Percentiles rank a stretch among this genome's conserved stretches.
Conservation (phyloP, 345 rosid genomes). For the Lepidium aucheri region DNA sequence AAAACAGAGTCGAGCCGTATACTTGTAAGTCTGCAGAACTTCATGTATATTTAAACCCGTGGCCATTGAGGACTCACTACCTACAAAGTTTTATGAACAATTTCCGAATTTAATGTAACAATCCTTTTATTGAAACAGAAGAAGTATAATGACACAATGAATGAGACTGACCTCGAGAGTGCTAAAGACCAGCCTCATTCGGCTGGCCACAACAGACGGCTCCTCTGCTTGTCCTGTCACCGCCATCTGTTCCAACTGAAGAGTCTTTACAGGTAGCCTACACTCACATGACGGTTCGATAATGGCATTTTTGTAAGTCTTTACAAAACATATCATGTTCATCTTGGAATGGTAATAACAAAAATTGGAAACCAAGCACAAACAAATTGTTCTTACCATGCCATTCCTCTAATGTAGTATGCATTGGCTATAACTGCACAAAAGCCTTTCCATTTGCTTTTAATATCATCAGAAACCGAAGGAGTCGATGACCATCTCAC, state of each 20-base stretch:
- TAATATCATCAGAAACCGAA: constrained; percentile 55
- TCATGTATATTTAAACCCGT: constrained; percentile 31
- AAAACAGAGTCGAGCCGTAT: no score
- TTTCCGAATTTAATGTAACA: neutral
- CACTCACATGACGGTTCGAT: neutral
- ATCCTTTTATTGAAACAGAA: neutral
- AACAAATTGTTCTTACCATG: constrained; percentile 53
- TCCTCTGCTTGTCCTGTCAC: constrained; percentile 71
- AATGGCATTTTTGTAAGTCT: neutral
- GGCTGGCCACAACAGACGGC: constrained; percentile 81
- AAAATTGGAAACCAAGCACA: no score
- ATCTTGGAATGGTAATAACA: neutral
- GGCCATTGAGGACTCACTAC: constrained; percentile 97
- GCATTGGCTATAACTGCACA: constrained; percentile 91
- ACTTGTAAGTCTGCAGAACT: neutral
- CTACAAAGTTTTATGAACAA: constrained; percentile 32
- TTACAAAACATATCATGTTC: neutral
- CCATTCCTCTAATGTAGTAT: constrained; percentile 76
- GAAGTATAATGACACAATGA: neutral
- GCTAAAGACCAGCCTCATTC: constrained; percentile 80
- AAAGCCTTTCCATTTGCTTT: constrained; percentile 76
- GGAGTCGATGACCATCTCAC: constrained; percentile 80
- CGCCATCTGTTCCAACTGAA: constrained; percentile 94
- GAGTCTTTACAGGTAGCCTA: constrained; percentile 97
- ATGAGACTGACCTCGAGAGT: constrained; percentile 70